Conservation (phyloP, 108 stramenopile species). For the Nitzschia sp. region DNA sequence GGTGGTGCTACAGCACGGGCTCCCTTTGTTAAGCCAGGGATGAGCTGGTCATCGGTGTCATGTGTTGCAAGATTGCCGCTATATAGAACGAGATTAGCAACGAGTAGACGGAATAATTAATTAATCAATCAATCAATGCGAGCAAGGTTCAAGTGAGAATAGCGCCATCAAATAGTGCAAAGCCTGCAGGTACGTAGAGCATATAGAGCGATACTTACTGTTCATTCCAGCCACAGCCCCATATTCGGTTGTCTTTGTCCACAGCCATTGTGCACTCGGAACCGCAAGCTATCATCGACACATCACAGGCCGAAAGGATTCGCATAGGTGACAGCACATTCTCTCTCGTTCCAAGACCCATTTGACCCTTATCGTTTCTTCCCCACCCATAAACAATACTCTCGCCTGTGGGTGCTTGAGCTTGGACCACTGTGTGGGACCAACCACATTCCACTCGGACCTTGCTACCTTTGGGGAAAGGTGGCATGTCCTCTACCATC, state of each 20-base stretch:
- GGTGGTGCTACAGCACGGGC: slow-evolving; percentile 26
- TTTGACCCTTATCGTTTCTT: slow-evolving; percentile 53
- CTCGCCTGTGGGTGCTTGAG: slow-evolving; percentile 21
- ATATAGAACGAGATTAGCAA: neutral
- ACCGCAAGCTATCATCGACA: slow-evolving; percentile 55
- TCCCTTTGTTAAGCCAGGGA: slow-evolving; percentile 8
- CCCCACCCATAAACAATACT: slow-evolving; percentile 69
- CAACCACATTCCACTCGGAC: slow-evolving; percentile 47
- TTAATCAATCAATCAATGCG: too few relatives aligned
- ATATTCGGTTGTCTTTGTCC: slow-evolving; percentile 42
- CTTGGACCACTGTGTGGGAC: slow-evolving; percentile 68
- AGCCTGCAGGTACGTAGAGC: too few relatives aligned
- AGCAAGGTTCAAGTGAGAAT: too few relatives aligned
- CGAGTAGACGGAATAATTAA: too few relatives aligned
- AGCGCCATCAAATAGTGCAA: too few relatives aligned
- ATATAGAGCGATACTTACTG: slow-evolving; percentile 45
- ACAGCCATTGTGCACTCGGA: slow-evolving; percentile 73
- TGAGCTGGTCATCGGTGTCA: slow-evolving; percentile 28
- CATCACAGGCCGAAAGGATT: slow-evolving; percentile 12
- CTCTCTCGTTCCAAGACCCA: slow-evolving; percentile 23
- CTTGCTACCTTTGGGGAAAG: neutral
- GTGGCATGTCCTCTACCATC: neutral
- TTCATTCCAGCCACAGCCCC: slow-evolving; percentile 82
- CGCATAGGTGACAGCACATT: slow-evolving; percentile 7
- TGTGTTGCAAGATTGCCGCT: slow-evolving; percentile 22